phyloP scores from a whole-genome alignment of 2,329 filamentous ascomycete species.

The Xylaria digitata region DNA sequence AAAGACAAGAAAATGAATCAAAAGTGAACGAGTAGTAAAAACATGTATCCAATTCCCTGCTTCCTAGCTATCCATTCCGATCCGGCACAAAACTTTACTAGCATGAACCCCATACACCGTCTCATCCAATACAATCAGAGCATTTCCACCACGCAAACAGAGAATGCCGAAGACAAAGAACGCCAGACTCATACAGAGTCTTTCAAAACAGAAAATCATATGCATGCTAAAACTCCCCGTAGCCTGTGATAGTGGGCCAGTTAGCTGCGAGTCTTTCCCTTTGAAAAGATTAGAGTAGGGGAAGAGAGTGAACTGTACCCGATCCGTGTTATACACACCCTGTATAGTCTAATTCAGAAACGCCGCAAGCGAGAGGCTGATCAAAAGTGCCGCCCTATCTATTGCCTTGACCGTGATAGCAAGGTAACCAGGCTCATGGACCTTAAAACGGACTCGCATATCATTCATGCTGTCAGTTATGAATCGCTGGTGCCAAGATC shows the following conservation, averaged over 20 bases:
- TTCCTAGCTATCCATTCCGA: background rate
- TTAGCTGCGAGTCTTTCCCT: background rate
- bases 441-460: background rate
- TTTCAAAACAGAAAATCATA: constrained; percentile 5
- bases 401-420: background rate
- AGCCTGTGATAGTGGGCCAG: background rate
- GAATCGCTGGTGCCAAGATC: background rate
- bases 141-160: background rate
- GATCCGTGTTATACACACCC: constrained; percentile 10
- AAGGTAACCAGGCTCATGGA: background rate
- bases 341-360: constrained; percentile 25
- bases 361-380: constrained; percentile 15
- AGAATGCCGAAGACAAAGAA: background rate
- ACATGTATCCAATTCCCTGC: constrained; percentile 7
- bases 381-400: background rate
- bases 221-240: constrained; percentile 3
- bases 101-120: background rate
- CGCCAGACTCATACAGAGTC: background rate
- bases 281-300: background rate
- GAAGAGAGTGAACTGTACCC: background rate
- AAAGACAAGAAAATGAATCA: background rate
- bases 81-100: background rate
- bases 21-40: background rate
- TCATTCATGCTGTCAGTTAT: background rate
- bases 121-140: background rate